Percentiles rank a stretch among this genome's conserved stretches.
These are phyloP conservation scores for Schoenoplectus triqueter DNA, from an alignment of 202 grass and related monocot species.

Conservation along the genomic window DNA sequence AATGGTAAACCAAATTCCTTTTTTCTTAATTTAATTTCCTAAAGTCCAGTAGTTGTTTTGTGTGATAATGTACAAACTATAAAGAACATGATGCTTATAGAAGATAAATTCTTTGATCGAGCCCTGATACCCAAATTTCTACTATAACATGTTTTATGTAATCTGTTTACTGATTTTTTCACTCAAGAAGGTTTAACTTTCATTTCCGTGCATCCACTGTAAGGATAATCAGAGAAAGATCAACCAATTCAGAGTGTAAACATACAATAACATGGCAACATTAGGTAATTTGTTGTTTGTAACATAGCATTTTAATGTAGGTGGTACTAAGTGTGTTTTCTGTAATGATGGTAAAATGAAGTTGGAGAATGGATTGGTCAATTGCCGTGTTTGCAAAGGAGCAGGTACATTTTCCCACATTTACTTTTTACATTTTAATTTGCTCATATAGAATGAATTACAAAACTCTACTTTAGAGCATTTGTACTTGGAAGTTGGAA, in stretches of 20 bases:
- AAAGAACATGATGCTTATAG: background rate
- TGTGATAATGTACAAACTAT: background rate
- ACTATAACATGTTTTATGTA: background rate
- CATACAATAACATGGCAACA: background rate
- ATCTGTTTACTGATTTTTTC: background rate
- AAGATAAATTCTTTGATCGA: slow-evolving; percentile 1
- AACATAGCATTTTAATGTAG: slow-evolving; percentile 40
- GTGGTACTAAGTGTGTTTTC: slow-evolving; percentile 88
- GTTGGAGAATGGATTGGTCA: slow-evolving; percentile 64
- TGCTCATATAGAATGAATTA: background rate
- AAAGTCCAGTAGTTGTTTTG: background rate
- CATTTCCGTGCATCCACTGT: background rate
- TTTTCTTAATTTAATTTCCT: slow-evolving; percentile 17
- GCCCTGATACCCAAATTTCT: background rate
- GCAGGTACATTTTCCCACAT: slow-evolving; percentile 56
- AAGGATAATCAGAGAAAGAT: background rate
- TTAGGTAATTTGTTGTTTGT: background rate
- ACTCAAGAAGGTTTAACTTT: background rate
- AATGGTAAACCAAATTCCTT: slow-evolving; percentile 47
- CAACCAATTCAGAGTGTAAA: background rate
- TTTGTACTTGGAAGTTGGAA: background rate
- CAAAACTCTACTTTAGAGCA: background rate
- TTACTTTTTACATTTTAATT: background rate
- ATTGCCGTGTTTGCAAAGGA: slow-evolving; percentile 90
- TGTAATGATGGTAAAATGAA: slow-evolving; percentile 91